A percentile compares a stretch with the other conserved stretches of the same genome.
Conservation (phyloP, 1,284 basidiomycete genomes). For the Hymenochaete sp. region DNA sequence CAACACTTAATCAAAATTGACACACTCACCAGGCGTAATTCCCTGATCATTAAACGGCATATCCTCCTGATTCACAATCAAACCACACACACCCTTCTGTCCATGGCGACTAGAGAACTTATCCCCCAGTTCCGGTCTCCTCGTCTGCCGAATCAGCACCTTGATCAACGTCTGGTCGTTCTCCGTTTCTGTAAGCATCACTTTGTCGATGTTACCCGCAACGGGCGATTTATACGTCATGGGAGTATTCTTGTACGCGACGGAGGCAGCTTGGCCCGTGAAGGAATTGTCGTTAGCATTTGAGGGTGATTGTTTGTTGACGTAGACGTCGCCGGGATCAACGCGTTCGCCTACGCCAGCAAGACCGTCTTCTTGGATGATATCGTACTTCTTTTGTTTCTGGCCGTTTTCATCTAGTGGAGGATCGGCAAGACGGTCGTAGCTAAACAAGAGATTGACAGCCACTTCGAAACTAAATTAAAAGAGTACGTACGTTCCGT, state of each 20-base stretch:
- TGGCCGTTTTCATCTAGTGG: conserved; percentile 78
- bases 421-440: conserved; percentile 91
- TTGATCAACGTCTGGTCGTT: conserved; percentile 98
- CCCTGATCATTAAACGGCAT: conserved; percentile 99
- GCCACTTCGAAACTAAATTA: conserved; percentile 4
- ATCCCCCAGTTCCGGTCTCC: conserved; percentile 94
- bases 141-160: conserved; percentile 95
- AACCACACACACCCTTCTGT: conserved; percentile 97
- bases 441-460: conserved; percentile 36
- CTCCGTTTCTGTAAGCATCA: conserved; percentile 92
- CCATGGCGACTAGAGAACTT: conserved; percentile 98
- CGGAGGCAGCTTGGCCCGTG: conserved; percentile 68
- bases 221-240: conserved; percentile 91
- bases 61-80: conserved; percentile 98
- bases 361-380: conserved; percentile 87
- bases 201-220: conserved; percentile 93
- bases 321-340: conserved; percentile 88
- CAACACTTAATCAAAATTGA: conserved; percentile 8
- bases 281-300: conserved; percentile 84
- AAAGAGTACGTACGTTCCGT: conserved; percentile 72
- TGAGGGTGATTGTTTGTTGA: conserved; percentile 94
- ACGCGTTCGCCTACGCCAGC: conserved; percentile 93
- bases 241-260: conserved; percentile 83
- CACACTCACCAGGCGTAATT: conserved; percentile 70
- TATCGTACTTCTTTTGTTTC: conserved; percentile 78